Evolutionary conservation across 768 basidiomycete genomes (phyloP).

Genomic region (Tylopilus balloui): DNA sequence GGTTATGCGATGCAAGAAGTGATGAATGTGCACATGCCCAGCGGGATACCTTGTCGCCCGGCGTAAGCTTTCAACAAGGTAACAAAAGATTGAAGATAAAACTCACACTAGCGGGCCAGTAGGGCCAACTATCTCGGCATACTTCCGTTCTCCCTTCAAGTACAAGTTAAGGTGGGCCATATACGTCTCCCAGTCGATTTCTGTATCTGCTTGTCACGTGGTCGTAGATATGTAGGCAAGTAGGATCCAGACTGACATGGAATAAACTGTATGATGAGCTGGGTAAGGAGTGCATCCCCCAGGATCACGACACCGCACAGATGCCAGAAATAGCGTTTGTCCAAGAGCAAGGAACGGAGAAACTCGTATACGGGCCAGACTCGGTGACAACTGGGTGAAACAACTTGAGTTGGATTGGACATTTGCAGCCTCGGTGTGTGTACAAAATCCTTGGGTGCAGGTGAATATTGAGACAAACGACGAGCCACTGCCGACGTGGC

Average conservation of each 20-base stretch:
- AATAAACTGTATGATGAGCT: constrained; percentile 74
- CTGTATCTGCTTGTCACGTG: constrained; percentile 65
- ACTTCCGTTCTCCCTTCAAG: constrained; percentile 77
- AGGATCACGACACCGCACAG: constrained; percentile 61
- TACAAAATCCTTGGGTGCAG: neutral
- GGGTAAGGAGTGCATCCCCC: constrained; percentile 74
- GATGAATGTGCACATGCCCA: constrained; percentile 84
- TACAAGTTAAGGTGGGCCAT: constrained; percentile 83
- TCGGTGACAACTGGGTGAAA: neutral
- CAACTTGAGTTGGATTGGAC: neutral
- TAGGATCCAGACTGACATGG: constrained; percentile 57
- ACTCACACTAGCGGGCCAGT: constrained; percentile 90
- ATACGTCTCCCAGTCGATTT: constrained; percentile 98
- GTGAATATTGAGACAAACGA: neutral
- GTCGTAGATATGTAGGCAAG: constrained; percentile 14
- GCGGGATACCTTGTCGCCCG: constrained; percentile 78
- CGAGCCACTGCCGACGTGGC: neutral
- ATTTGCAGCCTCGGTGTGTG: neutral
- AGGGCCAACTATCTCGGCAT: constrained; percentile 76
- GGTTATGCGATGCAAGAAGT: constrained; percentile 61
- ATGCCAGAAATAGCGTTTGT: constrained; percentile 61
- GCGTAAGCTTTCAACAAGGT: neutral
- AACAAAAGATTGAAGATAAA: neutral
- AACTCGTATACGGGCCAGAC: constrained; percentile 5
- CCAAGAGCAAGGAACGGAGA: constrained; percentile 34